These are phyloP conservation scores for Podaxis sp. DNA, from an alignment of 768 basidiomycete species.

Conservation along the genomic window DNA sequence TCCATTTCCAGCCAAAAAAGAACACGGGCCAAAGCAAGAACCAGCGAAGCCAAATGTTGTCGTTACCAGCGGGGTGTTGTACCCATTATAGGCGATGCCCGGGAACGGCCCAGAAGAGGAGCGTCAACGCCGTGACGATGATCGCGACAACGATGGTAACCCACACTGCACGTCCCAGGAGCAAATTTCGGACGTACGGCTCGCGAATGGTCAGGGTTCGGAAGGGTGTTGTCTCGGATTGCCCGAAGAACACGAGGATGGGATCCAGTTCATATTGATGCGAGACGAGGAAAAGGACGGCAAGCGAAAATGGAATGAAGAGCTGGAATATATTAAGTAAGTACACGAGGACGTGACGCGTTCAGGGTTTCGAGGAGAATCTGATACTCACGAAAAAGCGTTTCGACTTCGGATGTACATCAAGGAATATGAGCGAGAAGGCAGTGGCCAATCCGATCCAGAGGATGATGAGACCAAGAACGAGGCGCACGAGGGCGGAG, in stretches of 20 bases:
- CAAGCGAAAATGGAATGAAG: slow-evolving; percentile 90
- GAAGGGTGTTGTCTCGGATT: slow-evolving; percentile 97
- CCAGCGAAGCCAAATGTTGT: slow-evolving; percentile 15
- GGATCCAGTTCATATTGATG: slow-evolving; percentile 98
- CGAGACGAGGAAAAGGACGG: slow-evolving; percentile 87
- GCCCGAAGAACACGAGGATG: slow-evolving; percentile 87
- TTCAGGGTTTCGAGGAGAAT: background rate
- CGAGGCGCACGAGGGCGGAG: slow-evolving; percentile 81
- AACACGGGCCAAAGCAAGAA: slow-evolving; percentile 1
- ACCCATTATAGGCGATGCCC: slow-evolving; percentile 74
- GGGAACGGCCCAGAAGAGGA: slow-evolving; percentile 96
- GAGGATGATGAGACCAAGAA: slow-evolving; percentile 78
- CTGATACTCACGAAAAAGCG: slow-evolving; percentile 84
- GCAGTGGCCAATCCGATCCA: slow-evolving; percentile 95
- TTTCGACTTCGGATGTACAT: slow-evolving; percentile 88
- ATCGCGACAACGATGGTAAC: slow-evolving; percentile 76
- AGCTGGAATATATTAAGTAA: slow-evolving; percentile 50
- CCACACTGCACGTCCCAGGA: slow-evolving; percentile 90
- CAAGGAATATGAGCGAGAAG: slow-evolving; percentile 91
- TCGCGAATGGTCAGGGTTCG: slow-evolving; percentile 89
- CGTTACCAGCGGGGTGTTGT: slow-evolving; percentile 13
- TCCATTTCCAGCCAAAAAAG: background rate
- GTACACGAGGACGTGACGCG: slow-evolving; percentile 4
- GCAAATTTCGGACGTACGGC: slow-evolving; percentile 89
- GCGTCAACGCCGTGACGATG: slow-evolving; percentile 76